phyloP scores from a whole-genome alignment of 140 eudicot genomes.

The Oenanthe javanica region DNA sequence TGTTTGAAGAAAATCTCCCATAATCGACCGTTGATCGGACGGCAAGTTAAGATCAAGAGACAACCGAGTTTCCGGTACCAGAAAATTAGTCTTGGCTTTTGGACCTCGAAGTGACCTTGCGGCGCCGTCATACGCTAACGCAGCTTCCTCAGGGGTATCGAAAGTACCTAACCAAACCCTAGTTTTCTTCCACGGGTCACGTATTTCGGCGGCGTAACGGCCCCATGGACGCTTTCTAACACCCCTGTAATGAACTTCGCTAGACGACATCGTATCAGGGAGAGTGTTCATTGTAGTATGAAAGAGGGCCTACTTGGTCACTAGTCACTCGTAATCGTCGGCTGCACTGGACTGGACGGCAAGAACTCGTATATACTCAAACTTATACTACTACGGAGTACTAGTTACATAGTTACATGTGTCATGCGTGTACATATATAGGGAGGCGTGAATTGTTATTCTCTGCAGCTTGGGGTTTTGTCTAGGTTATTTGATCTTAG shows the following conservation, averaged over 20 bases:
- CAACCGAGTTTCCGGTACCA: neutral
- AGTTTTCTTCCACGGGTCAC: conserved; percentile 6
- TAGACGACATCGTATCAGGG: neutral
- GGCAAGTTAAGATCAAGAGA: neutral
- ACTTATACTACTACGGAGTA: neutral
- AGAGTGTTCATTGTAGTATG: neutral
- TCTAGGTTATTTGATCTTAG: neutral
- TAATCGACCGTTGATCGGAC: neutral
- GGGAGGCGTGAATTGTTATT: neutral
- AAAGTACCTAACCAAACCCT: conserved; percentile 5
- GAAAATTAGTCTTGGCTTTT: conserved; percentile 3
- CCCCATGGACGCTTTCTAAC: conserved; percentile 11
- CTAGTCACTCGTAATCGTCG: neutral
- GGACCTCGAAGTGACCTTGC: conserved; percentile 7
- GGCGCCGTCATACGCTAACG: conserved; percentile 1
- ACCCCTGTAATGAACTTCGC: conserved; percentile 6
- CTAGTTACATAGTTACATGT: no score
- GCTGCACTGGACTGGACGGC: conserved; percentile 8
- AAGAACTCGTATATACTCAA: neutral
- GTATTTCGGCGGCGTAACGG: conserved; percentile 5
- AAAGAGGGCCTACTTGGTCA: neutral
- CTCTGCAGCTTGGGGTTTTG: neutral
- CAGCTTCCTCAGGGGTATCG: conserved; percentile 9
- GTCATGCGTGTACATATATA: neutral
- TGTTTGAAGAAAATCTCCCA: neutral